phyloP scores from a whole-genome alignment of 1,284 basidiomycete species.

The Phellinidium pouzarii region DNA sequence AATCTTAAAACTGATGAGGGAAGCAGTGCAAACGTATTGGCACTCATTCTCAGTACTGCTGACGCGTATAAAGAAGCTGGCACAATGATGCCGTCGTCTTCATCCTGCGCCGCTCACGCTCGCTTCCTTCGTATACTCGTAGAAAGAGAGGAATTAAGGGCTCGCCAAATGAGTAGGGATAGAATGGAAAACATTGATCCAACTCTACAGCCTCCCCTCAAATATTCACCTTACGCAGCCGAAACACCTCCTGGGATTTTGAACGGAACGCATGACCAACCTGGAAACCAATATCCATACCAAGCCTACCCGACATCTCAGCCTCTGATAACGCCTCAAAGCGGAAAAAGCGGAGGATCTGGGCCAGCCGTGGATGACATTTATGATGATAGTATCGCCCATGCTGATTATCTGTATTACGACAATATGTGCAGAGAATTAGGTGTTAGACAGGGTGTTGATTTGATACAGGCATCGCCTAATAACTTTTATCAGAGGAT shows the following conservation, averaged over 20 bases:
- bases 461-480: conserved; percentile 15
- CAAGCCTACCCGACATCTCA: conserved; percentile 7
- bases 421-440: conserved; percentile 64
- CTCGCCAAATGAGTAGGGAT: conserved; percentile 37
- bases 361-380: conserved; percentile 1
- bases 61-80: conserved; percentile 70
- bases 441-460: conserved; percentile 34
- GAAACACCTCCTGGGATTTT: conserved; percentile 2
- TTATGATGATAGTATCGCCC: conserved; percentile 32
- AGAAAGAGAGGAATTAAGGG: conserved; percentile 52
- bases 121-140: conserved; percentile 69
- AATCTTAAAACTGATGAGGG: conserved; percentile 49
- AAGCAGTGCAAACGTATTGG: conserved; percentile 54
- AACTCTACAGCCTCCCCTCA: conserved; percentile 4
- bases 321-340: conserved; percentile 1
- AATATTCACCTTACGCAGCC: conserved; percentile 3
- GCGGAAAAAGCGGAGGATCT: conserved; percentile 9
- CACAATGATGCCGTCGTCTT: conserved; percentile 49
- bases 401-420: conserved; percentile 55
- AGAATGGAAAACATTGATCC: conserved; percentile 21
- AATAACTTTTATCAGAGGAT: conserved; percentile 11
- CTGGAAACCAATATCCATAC: conserved; percentile 7
- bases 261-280: neutral
- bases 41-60: conserved; percentile 56
- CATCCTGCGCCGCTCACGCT: conserved; percentile 60